Conservation (phyloP, 2,329 filamentous ascomycete genomes). For the Aureobasidium sp. region DNA sequence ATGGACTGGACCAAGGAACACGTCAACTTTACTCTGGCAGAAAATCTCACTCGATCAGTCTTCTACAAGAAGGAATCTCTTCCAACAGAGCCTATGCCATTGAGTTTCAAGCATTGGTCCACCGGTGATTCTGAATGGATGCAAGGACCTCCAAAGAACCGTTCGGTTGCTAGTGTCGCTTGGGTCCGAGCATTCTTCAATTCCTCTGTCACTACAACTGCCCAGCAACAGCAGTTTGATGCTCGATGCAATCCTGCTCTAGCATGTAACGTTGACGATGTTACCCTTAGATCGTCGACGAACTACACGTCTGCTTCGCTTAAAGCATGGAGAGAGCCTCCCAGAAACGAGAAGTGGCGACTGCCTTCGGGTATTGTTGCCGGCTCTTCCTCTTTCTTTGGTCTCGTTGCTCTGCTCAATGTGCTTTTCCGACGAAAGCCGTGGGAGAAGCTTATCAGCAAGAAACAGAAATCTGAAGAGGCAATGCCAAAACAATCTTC, state of each 20-base stretch:
- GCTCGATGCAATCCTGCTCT: neutral
- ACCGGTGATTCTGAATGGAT: slow-evolving; percentile 36
- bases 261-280: slow-evolving; percentile 1
- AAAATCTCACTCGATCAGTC: slow-evolving; percentile 26
- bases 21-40: slow-evolving; percentile 36
- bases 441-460: neutral
- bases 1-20: slow-evolving; percentile 40
- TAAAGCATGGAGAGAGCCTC: neutral
- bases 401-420: neutral
- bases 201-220: slow-evolving; percentile 32
- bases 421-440: slow-evolving; percentile 1
- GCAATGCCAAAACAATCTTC: neutral
- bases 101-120: slow-evolving; percentile 42
- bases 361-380: neutral
- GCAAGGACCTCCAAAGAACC: slow-evolving; percentile 35
- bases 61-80: slow-evolving; percentile 29
- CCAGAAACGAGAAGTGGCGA: neutral
- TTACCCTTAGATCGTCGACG: neutral
- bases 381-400: neutral
- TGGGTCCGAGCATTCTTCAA: slow-evolving; percentile 44
- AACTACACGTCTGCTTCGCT: neutral
- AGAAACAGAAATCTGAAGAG: neutral
- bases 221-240: neutral
- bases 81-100: slow-evolving; percentile 33
- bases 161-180: slow-evolving; percentile 34